Evolutionary conservation across 495 filamentous ascomycete species (phyloP), one percentile per base, ranked within the genome.

Genomic region (Delitschia confertaspora): DNA sequence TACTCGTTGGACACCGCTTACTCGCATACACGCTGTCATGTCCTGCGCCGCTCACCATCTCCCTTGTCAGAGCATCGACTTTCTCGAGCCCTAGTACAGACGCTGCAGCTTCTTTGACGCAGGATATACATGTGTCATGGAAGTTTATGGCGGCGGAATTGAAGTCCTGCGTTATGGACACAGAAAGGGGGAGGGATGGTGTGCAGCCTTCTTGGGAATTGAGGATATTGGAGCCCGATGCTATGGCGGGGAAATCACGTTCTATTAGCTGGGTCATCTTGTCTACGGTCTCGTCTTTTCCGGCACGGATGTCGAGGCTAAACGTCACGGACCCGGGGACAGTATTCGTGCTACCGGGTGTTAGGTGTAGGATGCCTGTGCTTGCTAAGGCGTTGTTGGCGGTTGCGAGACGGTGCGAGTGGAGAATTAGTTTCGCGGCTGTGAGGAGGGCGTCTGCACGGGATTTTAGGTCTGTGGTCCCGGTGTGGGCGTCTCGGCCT

Each of bases 341-440:
- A 0, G 84, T 88, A 60, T 88, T 88, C 13, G 81, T 82, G 44
- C 69, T 76, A 5, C 80, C 79, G 0, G 80, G 81, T 25, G 68
- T 74, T 8, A 78, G 68, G 13, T 70, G 78, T 24, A 88, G 54
- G 35, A 88, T 83, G 0, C 82, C 84, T 2, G 82, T 83, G 6
- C 76, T 82, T 10, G 80, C 84, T 3, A 87, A 61, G 13, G 74
- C 78, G 3, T 66, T 65, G 37, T 71, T 49, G 30, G 63, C 54
- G 2, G 69, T 69, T 10, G 83, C 83, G 1, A 78, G 63, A 33
- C 74, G 72, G 54, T 82, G 78, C 0, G 75, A 73, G 37, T 75
- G 70, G 3, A 79, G 64, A 50, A 91, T 83, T 67, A 87, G 73
- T 24, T 75, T 76, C 0, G 79, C 69, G 26, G 81, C 79, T 7